These are phyloP conservation scores for Daldinia loculata DNA, from an alignment of 495 filamentous ascomycete species.

Conservation along the genomic window DNA sequence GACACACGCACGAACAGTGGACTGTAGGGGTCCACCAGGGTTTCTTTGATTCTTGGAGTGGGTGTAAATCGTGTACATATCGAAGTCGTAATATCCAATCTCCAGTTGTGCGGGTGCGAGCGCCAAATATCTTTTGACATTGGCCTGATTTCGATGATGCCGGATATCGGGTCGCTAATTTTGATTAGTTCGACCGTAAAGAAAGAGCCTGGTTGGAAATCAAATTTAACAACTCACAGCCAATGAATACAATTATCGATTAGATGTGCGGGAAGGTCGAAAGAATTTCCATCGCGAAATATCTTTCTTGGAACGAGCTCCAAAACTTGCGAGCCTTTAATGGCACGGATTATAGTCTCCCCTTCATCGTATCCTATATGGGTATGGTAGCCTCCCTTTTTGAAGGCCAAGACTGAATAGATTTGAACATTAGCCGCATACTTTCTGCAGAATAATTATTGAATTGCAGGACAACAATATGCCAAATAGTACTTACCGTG, in stretches of 20 bases:
- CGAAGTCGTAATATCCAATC: conserved; percentile 21
- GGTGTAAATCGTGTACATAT: conserved; percentile 28
- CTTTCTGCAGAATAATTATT: background rate
- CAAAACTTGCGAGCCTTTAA: conserved; percentile 24
- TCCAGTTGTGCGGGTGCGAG: conserved; percentile 25
- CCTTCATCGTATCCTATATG: conserved; percentile 33
- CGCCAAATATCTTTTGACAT: conserved; percentile 52
- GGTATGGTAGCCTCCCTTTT: conserved; percentile 11
- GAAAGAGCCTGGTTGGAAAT: background rate
- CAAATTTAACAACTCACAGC: conserved; percentile 47
- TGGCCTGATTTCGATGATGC: conserved; percentile 62
- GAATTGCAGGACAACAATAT: conserved; percentile 8
- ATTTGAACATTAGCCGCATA: background rate
- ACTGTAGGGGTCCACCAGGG: conserved; percentile 42
- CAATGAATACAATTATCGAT: conserved; percentile 65
- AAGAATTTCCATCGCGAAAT: conserved; percentile 38
- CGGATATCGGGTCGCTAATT: conserved; percentile 47
- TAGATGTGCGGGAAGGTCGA: conserved; percentile 61
- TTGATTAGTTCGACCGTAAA: conserved; percentile 2
- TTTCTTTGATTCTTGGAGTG: conserved; percentile 1
- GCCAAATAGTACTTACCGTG: conserved; percentile 42
- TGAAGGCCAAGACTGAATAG: conserved; percentile 11
- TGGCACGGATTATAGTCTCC: conserved; percentile 52
- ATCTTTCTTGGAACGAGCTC: conserved; percentile 50
- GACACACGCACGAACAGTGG: conserved; percentile 43